A percentile compares a stretch with the other conserved stretches of the same genome.
Evolutionary conservation across 2,329 filamentous ascomycete species (phyloP).

Genomic region (Dryadomyces quercus-mongolicae): DNA sequence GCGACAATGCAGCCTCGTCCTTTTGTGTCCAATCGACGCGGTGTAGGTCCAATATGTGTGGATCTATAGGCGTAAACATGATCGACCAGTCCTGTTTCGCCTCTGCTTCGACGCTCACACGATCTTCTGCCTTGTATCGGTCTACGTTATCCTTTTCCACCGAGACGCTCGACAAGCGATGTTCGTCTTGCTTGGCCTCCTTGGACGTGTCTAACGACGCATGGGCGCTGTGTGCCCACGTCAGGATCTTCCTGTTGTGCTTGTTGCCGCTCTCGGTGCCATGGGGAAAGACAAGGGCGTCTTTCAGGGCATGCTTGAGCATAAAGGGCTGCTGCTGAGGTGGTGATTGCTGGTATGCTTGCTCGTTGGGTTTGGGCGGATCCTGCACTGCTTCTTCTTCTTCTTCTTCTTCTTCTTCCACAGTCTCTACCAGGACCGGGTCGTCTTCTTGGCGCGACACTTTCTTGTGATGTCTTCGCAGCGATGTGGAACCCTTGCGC

Average conservation of each 20-base stretch:
- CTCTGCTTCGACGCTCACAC: not conserved
- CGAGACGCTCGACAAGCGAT: not conserved
- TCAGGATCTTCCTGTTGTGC: not conserved
- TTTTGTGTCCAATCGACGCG: conserved; percentile 48
- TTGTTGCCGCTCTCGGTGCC: not conserved
- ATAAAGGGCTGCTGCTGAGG: not conserved
- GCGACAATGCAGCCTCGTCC: conserved; percentile 26
- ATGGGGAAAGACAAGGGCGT: not conserved
- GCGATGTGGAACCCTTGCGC: not conserved
- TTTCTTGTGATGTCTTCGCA: too few species aligned
- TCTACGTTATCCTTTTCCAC: not conserved
- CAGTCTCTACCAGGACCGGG: too few species aligned
- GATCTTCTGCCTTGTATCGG: not conserved
- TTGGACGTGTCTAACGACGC: not conserved
- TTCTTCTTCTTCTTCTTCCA: too few species aligned
- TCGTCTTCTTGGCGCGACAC: not conserved
- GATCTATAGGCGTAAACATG: not conserved
- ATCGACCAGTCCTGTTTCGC: not conserved
- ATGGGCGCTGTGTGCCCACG: not conserved
- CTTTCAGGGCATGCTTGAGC: not conserved
- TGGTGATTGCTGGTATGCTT: not conserved
- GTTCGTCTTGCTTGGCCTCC: not conserved
- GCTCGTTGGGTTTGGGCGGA: not conserved
- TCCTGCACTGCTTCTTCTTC: too few species aligned
- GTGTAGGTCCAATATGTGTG: conserved; percentile 20